These are phyloP conservation scores for Aspergillus sp. DNA, from an alignment of 2,329 filamentous ascomycete genomes.

Conservation along the genomic window DNA sequence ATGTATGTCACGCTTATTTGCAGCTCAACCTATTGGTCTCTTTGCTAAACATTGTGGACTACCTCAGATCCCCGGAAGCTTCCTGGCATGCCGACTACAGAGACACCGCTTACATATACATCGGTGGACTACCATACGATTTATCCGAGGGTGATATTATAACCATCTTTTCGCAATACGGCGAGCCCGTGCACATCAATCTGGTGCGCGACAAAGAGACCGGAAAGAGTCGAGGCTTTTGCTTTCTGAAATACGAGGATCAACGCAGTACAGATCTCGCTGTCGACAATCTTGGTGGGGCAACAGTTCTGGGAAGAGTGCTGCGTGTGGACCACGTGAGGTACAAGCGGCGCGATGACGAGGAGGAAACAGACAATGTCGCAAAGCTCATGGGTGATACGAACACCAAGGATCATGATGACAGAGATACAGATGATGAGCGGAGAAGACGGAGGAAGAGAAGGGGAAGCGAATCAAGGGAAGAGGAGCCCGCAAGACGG, in stretches of 20 bases:
- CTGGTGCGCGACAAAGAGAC: slow-evolving; percentile 93
- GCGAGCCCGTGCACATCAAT: slow-evolving; percentile 91
- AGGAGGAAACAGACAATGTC: slow-evolving; percentile 54
- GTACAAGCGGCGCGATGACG: slow-evolving; percentile 83
- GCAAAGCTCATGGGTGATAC: slow-evolving; percentile 51
- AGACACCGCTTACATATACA: slow-evolving; percentile 95
- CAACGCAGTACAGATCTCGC: slow-evolving; percentile 94
- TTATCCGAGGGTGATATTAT: slow-evolving; percentile 94
- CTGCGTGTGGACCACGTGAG: slow-evolving; percentile 89
- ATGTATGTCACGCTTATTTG: slow-evolving; percentile 58
- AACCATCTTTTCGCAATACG: slow-evolving; percentile 95
- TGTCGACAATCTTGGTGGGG: slow-evolving; percentile 91
- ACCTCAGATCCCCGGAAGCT: slow-evolving; percentile 71
- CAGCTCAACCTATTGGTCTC: not conserved
- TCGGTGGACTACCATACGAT: slow-evolving; percentile 89
- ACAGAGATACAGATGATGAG: slow-evolving; percentile 44
- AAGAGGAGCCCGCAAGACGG: slow-evolving; percentile 49
- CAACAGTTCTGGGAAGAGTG: slow-evolving; percentile 75
- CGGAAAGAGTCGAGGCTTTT: slow-evolving; percentile 91
- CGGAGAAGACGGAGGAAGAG: slow-evolving; percentile 32
- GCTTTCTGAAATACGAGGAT: slow-evolving; percentile 97
- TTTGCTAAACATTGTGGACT: slow-evolving; percentile 8
- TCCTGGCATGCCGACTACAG: slow-evolving; percentile 98
- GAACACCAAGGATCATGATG: slow-evolving; percentile 24
- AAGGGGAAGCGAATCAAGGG: slow-evolving; percentile 45